Percentiles rank a stretch among this genome's conserved stretches.
These are phyloP conservation scores for Dichotomopilus funicola DNA, from an alignment of 2,329 filamentous ascomycete genomes.

Conservation along the genomic window DNA sequence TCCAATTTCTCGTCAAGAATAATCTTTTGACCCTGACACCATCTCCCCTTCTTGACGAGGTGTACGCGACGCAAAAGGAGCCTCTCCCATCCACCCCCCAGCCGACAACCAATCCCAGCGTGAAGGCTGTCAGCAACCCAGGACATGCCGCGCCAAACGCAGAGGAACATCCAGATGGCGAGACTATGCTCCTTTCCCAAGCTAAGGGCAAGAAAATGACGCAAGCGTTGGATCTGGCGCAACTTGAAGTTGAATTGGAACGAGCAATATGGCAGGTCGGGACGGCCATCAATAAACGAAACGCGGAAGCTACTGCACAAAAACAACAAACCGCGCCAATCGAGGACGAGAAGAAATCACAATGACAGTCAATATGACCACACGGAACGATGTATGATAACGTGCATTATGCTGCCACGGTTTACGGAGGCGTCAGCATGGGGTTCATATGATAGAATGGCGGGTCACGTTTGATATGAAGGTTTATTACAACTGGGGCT, in stretches of 20 bases:
- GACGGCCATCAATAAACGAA: constrained; percentile 37
- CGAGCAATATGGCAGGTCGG: constrained; percentile 70
- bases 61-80: constrained; percentile 50
- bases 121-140: constrained; percentile 17
- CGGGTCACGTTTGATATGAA: too few relatives aligned
- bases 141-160: constrained; percentile 10
- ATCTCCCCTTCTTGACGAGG: constrained; percentile 62
- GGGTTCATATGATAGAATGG: too few relatives aligned
- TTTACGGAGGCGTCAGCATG: background rate
- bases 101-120: constrained; percentile 20
- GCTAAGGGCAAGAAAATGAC: constrained; percentile 29
- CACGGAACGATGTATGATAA: constrained; percentile 16
- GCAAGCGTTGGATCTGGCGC: constrained; percentile 57
- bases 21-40: constrained; percentile 61
- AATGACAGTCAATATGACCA: constrained; percentile 11
- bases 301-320: constrained; percentile 18
- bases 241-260: constrained; percentile 66
- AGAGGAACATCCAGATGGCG: constrained; percentile 29
- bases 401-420: background rate
- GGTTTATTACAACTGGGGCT: too few relatives aligned
- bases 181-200: constrained; percentile 36
- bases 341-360: constrained; percentile 17
- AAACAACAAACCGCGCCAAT: constrained; percentile 8
- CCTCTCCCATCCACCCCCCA: constrained; percentile 25
- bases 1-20: constrained; percentile 73